Evolutionary conservation across 306 rosid genomes (phyloP).

Genomic region (Pyrus betulifolia): DNA sequence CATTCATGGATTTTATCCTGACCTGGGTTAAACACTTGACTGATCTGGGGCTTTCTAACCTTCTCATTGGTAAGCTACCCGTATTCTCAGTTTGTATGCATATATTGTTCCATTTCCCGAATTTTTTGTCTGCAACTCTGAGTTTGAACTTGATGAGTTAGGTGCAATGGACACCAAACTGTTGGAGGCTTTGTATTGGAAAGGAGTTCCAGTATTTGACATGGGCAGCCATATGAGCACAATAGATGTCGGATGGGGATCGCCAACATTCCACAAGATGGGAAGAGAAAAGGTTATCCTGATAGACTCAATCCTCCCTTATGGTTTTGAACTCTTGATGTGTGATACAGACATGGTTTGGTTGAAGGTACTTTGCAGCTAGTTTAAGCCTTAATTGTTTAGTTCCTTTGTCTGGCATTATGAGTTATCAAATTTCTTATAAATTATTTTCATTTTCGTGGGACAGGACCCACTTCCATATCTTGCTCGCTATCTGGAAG

Average conservation of each 20-base stretch:
- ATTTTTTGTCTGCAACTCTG: background rate
- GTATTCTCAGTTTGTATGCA: background rate
- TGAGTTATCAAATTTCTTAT: background rate
- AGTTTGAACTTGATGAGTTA: conserved; percentile 30
- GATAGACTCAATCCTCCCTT: conserved; percentile 78
- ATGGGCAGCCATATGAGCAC: conserved; percentile 99
- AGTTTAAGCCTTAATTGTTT: background rate
- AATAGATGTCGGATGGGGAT: conserved; percentile 94
- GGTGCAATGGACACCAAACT: conserved; percentile 97
- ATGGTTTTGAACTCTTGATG: conserved; percentile 81
- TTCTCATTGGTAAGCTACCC: conserved; percentile 75
- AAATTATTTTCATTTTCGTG: conserved; percentile 29
- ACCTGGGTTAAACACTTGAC: conserved; percentile 88
- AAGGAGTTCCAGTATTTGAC: conserved; percentile 90
- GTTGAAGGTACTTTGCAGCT: conserved; percentile 60
- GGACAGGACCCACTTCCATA: conserved; percentile 94
- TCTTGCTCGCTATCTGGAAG: conserved; percentile 79
- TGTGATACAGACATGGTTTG: conserved; percentile 99
- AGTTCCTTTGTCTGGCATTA: background rate
- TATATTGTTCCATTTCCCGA: background rate
- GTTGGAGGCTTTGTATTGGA: conserved; percentile 91
- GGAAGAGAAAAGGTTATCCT: conserved; percentile 91
- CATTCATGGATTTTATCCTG: conserved; percentile 93
- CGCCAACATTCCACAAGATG: conserved; percentile 95
- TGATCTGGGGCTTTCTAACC: conserved; percentile 65